Evolutionary conservation across 2,329 filamentous ascomycete species (phyloP).

Genomic region (Alternaria hordeiaustralica): DNA sequence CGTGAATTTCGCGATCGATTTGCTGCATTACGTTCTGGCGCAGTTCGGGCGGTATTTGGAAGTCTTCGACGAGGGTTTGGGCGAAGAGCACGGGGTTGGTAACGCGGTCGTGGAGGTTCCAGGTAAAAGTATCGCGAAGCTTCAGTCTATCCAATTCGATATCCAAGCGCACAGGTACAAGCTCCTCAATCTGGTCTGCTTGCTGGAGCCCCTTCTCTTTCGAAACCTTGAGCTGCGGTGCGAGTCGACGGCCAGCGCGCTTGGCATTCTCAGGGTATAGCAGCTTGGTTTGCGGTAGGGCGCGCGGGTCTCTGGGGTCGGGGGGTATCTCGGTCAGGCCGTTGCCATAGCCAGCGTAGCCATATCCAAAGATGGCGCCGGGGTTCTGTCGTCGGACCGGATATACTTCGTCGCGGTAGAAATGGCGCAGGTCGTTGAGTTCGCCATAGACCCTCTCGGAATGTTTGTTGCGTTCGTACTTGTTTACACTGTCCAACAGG

Average conservation of each 20-base stretch:
- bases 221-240: conserved; percentile 74
- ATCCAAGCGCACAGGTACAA: conserved; percentile 89
- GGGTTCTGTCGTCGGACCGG: conserved; percentile 64
- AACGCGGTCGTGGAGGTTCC: conserved; percentile 93
- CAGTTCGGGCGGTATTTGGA: conserved; percentile 74
- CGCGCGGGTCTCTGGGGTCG: conserved; percentile 57
- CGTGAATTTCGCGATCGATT: conserved; percentile 77
- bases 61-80: conserved; percentile 86
- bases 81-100: conserved; percentile 83
- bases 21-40: conserved; percentile 65
- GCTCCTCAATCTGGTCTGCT: conserved; percentile 87
- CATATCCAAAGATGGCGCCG: conserved; percentile 67
- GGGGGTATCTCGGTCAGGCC: conserved; percentile 68
- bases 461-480: conserved; percentile 56
- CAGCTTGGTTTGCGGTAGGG: conserved; percentile 59
- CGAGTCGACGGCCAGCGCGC: conserved; percentile 77
- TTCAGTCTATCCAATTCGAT: conserved; percentile 96
- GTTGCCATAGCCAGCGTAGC: conserved; percentile 91
- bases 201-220: conserved; percentile 84
- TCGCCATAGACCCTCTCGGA: conserved; percentile 71
- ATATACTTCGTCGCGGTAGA: conserved; percentile 57
- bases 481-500: conserved; percentile 62
- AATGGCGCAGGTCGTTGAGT: conserved; percentile 34
- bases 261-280: conserved; percentile 81
- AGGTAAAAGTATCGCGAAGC: conserved; percentile 95